Evolutionary conservation across 345 rosid species (phyloP), one percentile per base, ranked within the genome.

Genomic region (Isatis tinctoria): DNA sequence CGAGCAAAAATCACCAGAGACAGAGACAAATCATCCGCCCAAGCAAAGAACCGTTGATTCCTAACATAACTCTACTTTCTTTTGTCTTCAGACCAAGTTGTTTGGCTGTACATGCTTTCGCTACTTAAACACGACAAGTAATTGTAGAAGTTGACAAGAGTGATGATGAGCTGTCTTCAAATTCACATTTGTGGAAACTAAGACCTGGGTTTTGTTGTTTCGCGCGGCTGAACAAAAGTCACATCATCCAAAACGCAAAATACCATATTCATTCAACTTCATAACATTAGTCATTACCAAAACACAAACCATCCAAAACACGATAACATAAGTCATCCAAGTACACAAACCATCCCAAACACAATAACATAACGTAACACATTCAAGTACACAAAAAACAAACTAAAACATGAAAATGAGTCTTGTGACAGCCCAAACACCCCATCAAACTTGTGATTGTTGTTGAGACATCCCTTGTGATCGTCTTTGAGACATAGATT

Each of bases 81-180:
- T 17, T 28, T 52, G 13, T 53, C 18, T 14, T 10, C 41, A 32
- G 58, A 62, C 70, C 32, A 65, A 44, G 47, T 45, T 35, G 36
- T n/a, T 75, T 26, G 67, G 32, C n/a, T 36, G 12, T 60, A 76
- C 47, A 71, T 64, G 63, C 75, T 64, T 51, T 57, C 28, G 64
- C 44, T 59, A 76, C 74, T 76, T 60, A 30, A 39, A 45, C 17
- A 73, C 65, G 45, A 64, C 10, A n/a, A 65, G 57, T 48, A 35
- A 24, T 51, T 18, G 27, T 4, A 60, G 63, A 76, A 63, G 75
- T 56, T 44, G 70, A 54, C 27, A 35, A 67, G 52, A 62, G 68
- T 70, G 58, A 52, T 48, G 58, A 62, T 76, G 71, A 76, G 75
- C 71, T 70, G 80, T 76, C 75, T 76, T 54, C 62, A 39, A n/a